These are phyloP conservation scores for Arthrobotrys iridis DNA, from an alignment of 2,329 filamentous ascomycete genomes.

Conservation along the genomic window DNA sequence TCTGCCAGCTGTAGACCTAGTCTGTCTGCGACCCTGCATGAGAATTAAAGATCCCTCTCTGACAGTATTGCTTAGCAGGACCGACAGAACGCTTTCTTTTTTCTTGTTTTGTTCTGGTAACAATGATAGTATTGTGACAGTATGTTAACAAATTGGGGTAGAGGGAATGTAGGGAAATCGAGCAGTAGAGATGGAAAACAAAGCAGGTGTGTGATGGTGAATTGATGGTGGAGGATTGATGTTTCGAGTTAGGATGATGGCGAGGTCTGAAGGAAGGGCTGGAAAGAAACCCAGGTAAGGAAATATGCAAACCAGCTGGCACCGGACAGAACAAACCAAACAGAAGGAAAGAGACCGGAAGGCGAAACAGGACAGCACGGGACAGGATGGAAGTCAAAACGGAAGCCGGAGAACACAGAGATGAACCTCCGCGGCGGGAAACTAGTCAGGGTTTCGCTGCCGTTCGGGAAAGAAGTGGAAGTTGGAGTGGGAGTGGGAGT, in stretches of 20 bases:
- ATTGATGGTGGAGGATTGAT: background rate
- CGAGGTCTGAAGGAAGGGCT: constrained; percentile 18
- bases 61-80: constrained; percentile 16
- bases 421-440: background rate
- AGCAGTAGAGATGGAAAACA: background rate
- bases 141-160: background rate
- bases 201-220: background rate
- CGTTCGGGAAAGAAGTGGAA: constrained; percentile 50
- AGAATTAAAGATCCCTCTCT: constrained; percentile 48
- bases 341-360: background rate
- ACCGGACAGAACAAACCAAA: background rate
- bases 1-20: constrained; percentile 54
- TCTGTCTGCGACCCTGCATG: constrained; percentile 54
- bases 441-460: constrained; percentile 26
- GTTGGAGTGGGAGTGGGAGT: background rate
- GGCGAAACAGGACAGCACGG: background rate
- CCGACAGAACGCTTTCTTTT: constrained; percentile 8
- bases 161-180: background rate
- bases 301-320: constrained; percentile 47
- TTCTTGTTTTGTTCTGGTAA: background rate
- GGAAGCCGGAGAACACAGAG: background rate
- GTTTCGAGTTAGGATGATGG: constrained; percentile 4
- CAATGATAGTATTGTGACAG: background rate
- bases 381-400: constrained; percentile 9
- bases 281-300: background rate